Conservation (phyloP, 2,329 filamentous ascomycete genomes). For the Sporothrix luriei region DNA sequence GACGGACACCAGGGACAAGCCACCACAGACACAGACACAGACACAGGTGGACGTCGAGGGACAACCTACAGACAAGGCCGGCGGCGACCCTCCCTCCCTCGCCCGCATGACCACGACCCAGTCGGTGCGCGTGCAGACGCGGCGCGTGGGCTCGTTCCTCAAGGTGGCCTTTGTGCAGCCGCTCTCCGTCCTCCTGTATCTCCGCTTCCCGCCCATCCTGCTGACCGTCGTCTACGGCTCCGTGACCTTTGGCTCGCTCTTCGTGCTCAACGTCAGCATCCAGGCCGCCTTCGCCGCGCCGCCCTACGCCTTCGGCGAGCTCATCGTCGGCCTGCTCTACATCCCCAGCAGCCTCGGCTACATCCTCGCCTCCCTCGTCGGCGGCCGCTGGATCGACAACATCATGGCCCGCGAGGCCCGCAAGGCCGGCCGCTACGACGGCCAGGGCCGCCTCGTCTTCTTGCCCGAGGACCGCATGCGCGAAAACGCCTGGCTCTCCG, state of each 20-base stretch:
- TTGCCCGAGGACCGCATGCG: slow-evolving; percentile 79
- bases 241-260: slow-evolving; percentile 74
- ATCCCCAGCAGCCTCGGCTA: slow-evolving; percentile 77
- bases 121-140: slow-evolving; percentile 61
- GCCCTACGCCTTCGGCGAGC: slow-evolving; percentile 69
- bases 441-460: slow-evolving; percentile 65
- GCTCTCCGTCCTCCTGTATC: slow-evolving; percentile 67
- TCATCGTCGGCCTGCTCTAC: slow-evolving; percentile 75
- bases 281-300: slow-evolving; percentile 66
- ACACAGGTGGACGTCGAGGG: slow-evolving; percentile 6
- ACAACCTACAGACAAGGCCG: not conserved
- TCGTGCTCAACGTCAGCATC: slow-evolving; percentile 75
- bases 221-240: slow-evolving; percentile 74
- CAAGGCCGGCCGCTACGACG: slow-evolving; percentile 69
- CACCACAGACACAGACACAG: not conserved
- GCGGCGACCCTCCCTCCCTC: no score
- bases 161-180: slow-evolving; percentile 72
- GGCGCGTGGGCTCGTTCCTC: slow-evolving; percentile 54
- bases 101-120: slow-evolving; percentile 59
- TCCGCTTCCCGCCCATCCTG: slow-evolving; percentile 73
- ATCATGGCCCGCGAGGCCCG: slow-evolving; percentile 78
- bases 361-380: slow-evolving; percentile 66
- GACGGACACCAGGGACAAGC: not conserved
- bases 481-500: slow-evolving; percentile 78
- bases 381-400: slow-evolving; percentile 75